Percentiles rank a stretch among this genome's conserved stretches.
phyloP scores from a whole-genome alignment of 179 eudicot species.

The Vitellaria paradoxa region DNA sequence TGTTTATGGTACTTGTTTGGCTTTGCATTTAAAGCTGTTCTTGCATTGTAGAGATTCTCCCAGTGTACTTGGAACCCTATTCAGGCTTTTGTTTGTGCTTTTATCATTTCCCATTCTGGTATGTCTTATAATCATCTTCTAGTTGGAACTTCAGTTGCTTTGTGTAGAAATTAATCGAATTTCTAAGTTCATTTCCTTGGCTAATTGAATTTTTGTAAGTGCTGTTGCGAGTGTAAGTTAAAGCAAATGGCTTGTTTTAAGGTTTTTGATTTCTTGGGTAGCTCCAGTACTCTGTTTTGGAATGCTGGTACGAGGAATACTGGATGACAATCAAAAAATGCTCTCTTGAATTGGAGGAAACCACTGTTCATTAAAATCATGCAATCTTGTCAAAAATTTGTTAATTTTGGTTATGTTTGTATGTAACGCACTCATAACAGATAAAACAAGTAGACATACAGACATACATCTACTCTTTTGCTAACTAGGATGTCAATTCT shows the following conservation, averaged over 20 bases:
- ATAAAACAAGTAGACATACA: too few relatives aligned
- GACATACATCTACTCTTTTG: too few relatives aligned
- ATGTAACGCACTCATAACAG: too few relatives aligned
- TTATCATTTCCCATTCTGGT: slow-evolving; percentile 3
- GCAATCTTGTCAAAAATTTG: neutral
- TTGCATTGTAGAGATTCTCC: slow-evolving; percentile 4
- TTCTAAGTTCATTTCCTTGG: neutral
- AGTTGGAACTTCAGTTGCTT: slow-evolving; percentile 1
- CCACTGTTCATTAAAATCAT: neutral
- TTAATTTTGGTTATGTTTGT: neutral
- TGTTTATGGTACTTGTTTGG: neutral
- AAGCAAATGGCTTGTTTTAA: neutral
- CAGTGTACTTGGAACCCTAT: neutral
- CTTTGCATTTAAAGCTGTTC: slow-evolving; percentile 1
- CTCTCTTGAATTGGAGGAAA: neutral
- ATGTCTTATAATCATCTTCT: neutral
- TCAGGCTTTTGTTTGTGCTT: neutral
- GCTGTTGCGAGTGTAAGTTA: neutral
- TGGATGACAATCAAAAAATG: neutral
- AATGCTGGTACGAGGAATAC: neutral
- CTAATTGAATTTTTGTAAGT: neutral
- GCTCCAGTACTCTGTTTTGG: neutral
- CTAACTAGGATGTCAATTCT: neutral
- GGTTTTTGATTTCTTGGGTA: neutral
- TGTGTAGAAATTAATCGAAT: neutral